These are phyloP conservation scores for Vitis amurensis DNA, from an alignment of 164 flowering plant genomes.

Conservation along the genomic window DNA sequence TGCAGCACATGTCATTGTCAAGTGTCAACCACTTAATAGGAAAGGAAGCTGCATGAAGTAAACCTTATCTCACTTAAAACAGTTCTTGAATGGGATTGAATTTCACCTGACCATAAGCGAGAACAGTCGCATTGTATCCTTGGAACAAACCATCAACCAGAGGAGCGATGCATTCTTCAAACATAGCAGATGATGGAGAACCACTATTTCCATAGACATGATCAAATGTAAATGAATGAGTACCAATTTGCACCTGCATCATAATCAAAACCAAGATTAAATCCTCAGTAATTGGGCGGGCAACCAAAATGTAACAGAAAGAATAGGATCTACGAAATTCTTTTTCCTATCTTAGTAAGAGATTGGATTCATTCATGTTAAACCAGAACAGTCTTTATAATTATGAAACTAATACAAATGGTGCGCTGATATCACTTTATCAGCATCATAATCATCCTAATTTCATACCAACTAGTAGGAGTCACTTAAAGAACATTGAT, in stretches of 20 bases:
- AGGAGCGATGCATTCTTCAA: slow-evolving; percentile 76
- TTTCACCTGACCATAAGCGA: slow-evolving; percentile 90
- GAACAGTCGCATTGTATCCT: slow-evolving; percentile 93
- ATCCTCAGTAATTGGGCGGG: neutral
- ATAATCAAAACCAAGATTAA: neutral
- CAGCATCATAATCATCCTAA: neutral
- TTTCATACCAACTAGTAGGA: neutral
- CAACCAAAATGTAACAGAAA: neutral
- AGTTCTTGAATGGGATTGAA: neutral
- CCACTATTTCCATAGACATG: slow-evolving; percentile 79
- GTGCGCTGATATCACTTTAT: neutral
- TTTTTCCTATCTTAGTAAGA: neutral
- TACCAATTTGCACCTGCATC: slow-evolving; percentile 77
- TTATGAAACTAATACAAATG: neutral
- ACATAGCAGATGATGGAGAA: slow-evolving; percentile 67
- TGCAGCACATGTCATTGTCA: slow-evolving; percentile 28
- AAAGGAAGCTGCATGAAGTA: neutral
- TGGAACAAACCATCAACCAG: slow-evolving; percentile 86
- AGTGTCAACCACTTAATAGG: neutral
- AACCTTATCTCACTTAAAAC: neutral
- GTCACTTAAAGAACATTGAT: neutral
- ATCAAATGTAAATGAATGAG: slow-evolving; percentile 89
- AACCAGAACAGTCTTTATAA: neutral
- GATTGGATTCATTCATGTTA: neutral
- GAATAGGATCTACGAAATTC: too few species aligned